phyloP scores from a whole-genome alignment of 305 asterid genomes.

The Plantago lanceolata region DNA sequence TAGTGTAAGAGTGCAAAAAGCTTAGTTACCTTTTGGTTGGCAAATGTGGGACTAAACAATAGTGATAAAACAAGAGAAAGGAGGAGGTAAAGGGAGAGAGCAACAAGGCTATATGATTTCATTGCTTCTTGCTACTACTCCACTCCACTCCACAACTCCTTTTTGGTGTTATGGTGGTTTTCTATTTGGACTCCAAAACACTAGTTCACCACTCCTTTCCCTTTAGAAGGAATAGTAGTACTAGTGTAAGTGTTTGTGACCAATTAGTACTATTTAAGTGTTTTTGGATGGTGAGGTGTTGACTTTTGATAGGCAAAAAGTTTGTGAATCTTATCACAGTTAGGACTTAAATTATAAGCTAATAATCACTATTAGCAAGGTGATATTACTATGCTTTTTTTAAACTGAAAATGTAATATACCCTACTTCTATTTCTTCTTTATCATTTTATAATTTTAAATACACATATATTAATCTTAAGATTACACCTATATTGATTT shows the following conservation, averaged over 20 bases:
- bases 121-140: slow-evolving; percentile 48
- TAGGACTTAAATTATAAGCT: slow-evolving; percentile 23
- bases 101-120: slow-evolving; percentile 32
- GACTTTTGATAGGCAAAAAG: slow-evolving; percentile 33
- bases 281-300: slow-evolving; percentile 25
- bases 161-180: not conserved
- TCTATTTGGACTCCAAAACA: slow-evolving; percentile 12
- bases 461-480: too few relatives aligned
- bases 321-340: slow-evolving; percentile 31
- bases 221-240: slow-evolving; percentile 16
- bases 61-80: slow-evolving; percentile 43
- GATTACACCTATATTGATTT: too few relatives aligned
- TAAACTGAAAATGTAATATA: too few relatives aligned
- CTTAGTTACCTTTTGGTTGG: slow-evolving; percentile 55
- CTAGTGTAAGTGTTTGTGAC: slow-evolving; percentile 18
- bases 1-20: slow-evolving; percentile 12
- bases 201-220: slow-evolving; percentile 11
- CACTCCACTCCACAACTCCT: not conserved
- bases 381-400: too few relatives aligned
- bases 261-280: slow-evolving; percentile 28
- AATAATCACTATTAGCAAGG: slow-evolving; percentile 13
- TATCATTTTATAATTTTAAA: too few relatives aligned
- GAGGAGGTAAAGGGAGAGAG: slow-evolving; percentile 38
- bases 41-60: slow-evolving; percentile 63
- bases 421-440: too few relatives aligned